Base-by-base conservation (phyloP, 2,329 filamentous ascomycete species). In the Sporothrix humicola region DNA sequence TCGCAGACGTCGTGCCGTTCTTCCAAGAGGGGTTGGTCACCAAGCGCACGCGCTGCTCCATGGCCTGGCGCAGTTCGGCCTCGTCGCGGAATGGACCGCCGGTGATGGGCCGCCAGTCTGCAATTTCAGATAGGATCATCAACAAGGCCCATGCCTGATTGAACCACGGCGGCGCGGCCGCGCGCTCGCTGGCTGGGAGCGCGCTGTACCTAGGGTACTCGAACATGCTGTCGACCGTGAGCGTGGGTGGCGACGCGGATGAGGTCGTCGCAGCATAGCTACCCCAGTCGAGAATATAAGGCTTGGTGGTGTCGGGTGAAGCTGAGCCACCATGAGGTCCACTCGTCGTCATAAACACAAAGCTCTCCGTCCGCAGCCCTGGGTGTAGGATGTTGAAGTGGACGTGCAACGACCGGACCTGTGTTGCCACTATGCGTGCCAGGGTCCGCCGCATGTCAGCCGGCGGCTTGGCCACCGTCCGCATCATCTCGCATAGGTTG, bases 331-430 rank as follows among this genome's bases (percentile, higher is more conserved):
- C 20, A 37, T 37, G 31, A 2, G 31, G 31, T 37, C 2, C 31
- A 37, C 31, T 37, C 10, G 54, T 42, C 8, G 56, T 17, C 17
- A 74, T 12, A 44, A 73, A 73, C 15, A 73, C 73, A 20, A 74
- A 71, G 71, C 73, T 74, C 26, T 73, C 31, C 37, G 58, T 42
- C 12, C 71, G 71, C 37, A 74, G 71, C 42, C 42, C 59, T 20
- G 73, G 71, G 68, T 74, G 73, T 23, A 9, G n/a, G 17, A 74
- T 15, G 9, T 73, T n/a, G 31, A 73, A 73, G 71, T 74, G 73
- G 7, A 73, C 58, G 48, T 73, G 65, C 17, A 73, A 58, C 58
- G 71, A 74, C 37, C 73, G 71, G 31, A 73, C 68, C 42, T 65
- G 72, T 23, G 46, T 71, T 2, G 71, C 71, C 23, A 74, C 44